Evolutionary conservation across 768 basidiomycete genomes (phyloP).

Genomic region (Galerina sulciceps): DNA sequence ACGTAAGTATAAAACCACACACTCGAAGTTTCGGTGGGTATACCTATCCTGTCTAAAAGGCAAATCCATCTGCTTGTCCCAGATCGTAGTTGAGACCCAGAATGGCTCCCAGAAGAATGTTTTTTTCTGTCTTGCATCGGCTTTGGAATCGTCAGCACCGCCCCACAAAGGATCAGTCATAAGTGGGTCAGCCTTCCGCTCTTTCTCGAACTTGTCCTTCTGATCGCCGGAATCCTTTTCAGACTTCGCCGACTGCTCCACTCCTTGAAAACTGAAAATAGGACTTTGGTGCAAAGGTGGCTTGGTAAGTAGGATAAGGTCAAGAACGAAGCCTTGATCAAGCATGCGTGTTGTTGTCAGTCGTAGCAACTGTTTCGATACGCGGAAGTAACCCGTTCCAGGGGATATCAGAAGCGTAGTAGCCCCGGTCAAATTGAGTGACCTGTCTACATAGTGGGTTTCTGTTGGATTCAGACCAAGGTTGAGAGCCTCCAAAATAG

Average conservation of each 20-base stretch:
- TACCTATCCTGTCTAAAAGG: slow-evolving; percentile 82
- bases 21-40: slow-evolving; percentile 6
- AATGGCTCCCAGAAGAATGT: slow-evolving; percentile 92
- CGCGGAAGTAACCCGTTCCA: slow-evolving; percentile 92
- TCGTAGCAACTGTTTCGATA: slow-evolving; percentile 86
- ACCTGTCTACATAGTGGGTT: slow-evolving; percentile 94
- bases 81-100: slow-evolving; percentile 81
- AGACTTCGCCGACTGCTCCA: slow-evolving; percentile 52
- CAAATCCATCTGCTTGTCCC: slow-evolving; percentile 87
- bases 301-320: slow-evolving; percentile 88
- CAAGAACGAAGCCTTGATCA: slow-evolving; percentile 90
- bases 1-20: background rate
- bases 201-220: slow-evolving; percentile 22
- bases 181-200: slow-evolving; percentile 65
- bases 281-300: slow-evolving; percentile 93
- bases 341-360: slow-evolving; percentile 93
- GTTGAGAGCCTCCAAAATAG: slow-evolving; percentile 94
- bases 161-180: slow-evolving; percentile 77
- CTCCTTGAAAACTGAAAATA: slow-evolving; percentile 84
- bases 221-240: slow-evolving; percentile 43
- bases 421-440: slow-evolving; percentile 85
- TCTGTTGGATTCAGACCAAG: slow-evolving; percentile 91
- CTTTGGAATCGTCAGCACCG: slow-evolving; percentile 52
- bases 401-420: slow-evolving; percentile 88
- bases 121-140: slow-evolving; percentile 44